phyloP scores from a whole-genome alignment of 371 early-diverging fungal species.

The Haplosporangium sp. region DNA sequence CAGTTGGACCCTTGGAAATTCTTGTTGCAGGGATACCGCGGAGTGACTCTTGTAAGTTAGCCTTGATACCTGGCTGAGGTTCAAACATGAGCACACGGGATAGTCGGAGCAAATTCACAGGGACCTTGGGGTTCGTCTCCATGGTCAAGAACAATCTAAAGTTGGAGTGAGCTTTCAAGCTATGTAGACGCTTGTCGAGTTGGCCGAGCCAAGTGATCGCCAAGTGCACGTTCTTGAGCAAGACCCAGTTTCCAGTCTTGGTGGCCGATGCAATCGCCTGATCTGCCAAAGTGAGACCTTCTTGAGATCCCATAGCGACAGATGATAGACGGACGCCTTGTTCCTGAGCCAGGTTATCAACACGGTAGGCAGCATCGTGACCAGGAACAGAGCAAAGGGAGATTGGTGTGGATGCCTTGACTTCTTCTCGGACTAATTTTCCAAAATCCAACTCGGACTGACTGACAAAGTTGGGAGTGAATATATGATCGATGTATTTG shows the following conservation, averaged over 20 bases:
- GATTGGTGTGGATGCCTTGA: constrained; percentile 81
- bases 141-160: constrained; percentile 97
- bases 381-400: constrained; percentile 96
- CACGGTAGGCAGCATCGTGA: constrained; percentile 95
- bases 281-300: constrained; percentile 94
- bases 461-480: constrained; percentile 72
- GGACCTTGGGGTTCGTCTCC: constrained; percentile 97
- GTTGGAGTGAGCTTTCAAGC: constrained; percentile 82
- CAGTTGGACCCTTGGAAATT: constrained; percentile 80
- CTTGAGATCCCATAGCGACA: constrained; percentile 98
- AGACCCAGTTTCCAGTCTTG: constrained; percentile 93
- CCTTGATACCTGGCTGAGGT: constrained; percentile 96
- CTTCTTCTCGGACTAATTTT: constrained; percentile 81
- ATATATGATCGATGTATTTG: constrained; percentile 84
- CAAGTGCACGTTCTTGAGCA: constrained; percentile 97
- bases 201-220: constrained; percentile 94
- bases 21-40: constrained; percentile 72
- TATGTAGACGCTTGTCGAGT: constrained; percentile 94
- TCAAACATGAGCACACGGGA: constrained; percentile 96
- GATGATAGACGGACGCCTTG: constrained; percentile 72
- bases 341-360: constrained; percentile 90
- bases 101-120: constrained; percentile 89
- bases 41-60: constrained; percentile 90
- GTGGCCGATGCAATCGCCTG: constrained; percentile 88
- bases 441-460: constrained; percentile 78